These are phyloP conservation scores for Arbutus unedo DNA, from an alignment of 148 eudicot genomes.

Conservation along the genomic window DNA sequence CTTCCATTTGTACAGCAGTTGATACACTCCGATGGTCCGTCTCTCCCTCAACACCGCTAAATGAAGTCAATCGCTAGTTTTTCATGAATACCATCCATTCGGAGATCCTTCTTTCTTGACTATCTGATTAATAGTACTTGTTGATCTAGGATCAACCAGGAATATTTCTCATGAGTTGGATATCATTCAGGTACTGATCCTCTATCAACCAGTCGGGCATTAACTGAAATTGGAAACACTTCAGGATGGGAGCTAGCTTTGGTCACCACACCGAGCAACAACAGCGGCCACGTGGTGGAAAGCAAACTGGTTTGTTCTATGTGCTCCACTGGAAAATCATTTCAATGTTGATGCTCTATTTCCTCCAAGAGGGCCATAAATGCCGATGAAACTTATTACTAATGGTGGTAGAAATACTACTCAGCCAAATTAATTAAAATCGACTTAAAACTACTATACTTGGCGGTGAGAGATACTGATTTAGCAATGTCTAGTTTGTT, in stretches of 20 bases:
- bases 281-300: conserved; percentile 33
- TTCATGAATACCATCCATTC: neutral
- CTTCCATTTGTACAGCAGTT: neutral
- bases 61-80: neutral
- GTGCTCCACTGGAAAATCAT: neutral
- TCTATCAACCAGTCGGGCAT: conserved; percentile 36
- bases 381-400: neutral
- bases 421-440: neutral
- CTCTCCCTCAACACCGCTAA: neutral
- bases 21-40: neutral
- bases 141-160: neutral
- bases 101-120: neutral
- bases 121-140: neutral
- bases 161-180: neutral
- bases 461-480: neutral
- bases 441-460: neutral
- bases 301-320: conserved; percentile 59
- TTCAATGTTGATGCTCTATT: neutral
- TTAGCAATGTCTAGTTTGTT: neutral
- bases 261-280: conserved; percentile 79
- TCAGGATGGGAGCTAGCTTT: conserved; percentile 97
- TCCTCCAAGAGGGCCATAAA: neutral
- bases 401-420: neutral
- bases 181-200: conserved; percentile 49
- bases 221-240: conserved; percentile 51